These are phyloP conservation scores for Alternaria ethzedia DNA, from an alignment of 2,329 filamentous ascomycete genomes.

Conservation along the genomic window DNA sequence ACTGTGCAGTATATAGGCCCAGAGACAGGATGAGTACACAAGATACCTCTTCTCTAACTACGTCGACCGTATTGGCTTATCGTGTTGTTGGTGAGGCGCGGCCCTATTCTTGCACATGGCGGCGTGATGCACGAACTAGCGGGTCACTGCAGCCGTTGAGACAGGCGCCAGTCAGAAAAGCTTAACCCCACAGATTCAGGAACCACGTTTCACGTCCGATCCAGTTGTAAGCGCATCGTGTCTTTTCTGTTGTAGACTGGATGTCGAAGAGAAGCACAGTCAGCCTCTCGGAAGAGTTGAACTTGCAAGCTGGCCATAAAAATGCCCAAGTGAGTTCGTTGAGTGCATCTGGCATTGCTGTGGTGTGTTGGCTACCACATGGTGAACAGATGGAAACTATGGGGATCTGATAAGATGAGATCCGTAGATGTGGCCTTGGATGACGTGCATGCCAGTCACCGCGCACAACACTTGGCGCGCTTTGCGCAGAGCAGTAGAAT, in stretches of 20 bases:
- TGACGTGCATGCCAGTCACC: conserved; percentile 29
- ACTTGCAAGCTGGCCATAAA: too few relatives aligned
- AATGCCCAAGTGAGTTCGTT: neutral
- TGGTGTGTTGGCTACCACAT: neutral
- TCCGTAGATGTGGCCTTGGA: conserved; percentile 13
- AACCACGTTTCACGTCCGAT: conserved; percentile 2
- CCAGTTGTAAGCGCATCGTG: neutral
- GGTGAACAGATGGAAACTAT: neutral
- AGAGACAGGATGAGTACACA: neutral
- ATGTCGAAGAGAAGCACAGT: neutral
- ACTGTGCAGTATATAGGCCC: neutral
- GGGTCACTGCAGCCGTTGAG: conserved; percentile 20
- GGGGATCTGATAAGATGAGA: conserved; percentile 33
- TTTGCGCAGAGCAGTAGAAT: conserved; percentile 4
- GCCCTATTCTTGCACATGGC: conserved; percentile 12
- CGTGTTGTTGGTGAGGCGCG: neutral
- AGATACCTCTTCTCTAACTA: neutral
- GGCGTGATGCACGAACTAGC: conserved; percentile 27
- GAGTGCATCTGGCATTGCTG: neutral
- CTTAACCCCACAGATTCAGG: conserved; percentile 11
- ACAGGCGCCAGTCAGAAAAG: conserved; percentile 21
- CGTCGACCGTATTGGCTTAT: neutral
- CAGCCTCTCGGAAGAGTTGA: neutral
- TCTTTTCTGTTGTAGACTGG: neutral
- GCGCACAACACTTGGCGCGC: conserved; percentile 10